Evolutionary conservation across 1,284 basidiomycete species (phyloP), one percentile per base, ranked within the genome.

Genomic region (Naganishia liquefaciens): DNA sequence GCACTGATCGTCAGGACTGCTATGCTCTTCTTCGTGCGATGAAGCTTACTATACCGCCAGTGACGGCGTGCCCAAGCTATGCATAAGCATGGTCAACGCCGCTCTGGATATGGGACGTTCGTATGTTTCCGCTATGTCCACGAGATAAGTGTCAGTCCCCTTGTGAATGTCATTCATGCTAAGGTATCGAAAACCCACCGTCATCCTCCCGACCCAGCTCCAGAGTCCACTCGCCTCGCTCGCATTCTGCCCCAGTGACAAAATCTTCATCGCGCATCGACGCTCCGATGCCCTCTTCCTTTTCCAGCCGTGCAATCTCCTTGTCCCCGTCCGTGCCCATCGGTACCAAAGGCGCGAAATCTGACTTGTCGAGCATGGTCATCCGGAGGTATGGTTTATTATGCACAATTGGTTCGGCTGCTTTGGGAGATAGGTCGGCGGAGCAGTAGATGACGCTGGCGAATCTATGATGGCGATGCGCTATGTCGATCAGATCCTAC

Each of bases 241-340:
- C 77, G 42, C 76, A 68, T 57, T 79, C 77, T 4, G 72, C 76
- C n/a, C 76, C 78, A 50, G 76, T 73, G 0, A 80, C 70, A 63
- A 80, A 80, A 15, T 77, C 76, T 69, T 80, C 79, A 4, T 77
- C 78, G 37, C 79, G 68, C 37, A 75, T 68, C 1, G 77, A 72
- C 47, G 79, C 77, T n/a, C 72, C 71, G 55, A 76, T 70, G 57
- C 72, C 75, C 30, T 63, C 68, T 46, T 73, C 69, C 17, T 66
- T 64, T 43, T 68, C 64, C 23, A 63, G 13, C 5, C 57, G 30
- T 2, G 71, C 68, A 11, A 72, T 68, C 43, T 70, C 63, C 23
- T 63, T 54, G 21, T 68, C 63, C 33, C 70, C 70, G 51, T 54
- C 62, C 37, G 50, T 62, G 0, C 60, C 62, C 15, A 57, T n/a